phyloP scores from a whole-genome alignment of 257 asterid species.

The Salvia hispanica region DNA sequence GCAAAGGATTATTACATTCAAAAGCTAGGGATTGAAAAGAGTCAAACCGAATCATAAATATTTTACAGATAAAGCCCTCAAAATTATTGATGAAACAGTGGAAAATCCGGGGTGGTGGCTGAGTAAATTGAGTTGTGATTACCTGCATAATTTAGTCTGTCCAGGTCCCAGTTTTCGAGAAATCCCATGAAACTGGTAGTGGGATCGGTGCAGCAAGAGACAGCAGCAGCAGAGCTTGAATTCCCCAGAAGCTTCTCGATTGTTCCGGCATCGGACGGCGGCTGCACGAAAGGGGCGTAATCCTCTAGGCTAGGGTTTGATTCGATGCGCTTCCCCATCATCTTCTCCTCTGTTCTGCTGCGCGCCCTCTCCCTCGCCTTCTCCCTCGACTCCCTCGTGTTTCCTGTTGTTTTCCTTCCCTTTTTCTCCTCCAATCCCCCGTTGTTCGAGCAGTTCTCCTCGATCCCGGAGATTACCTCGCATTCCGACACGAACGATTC shows the following conservation, averaged over 20 bases:
- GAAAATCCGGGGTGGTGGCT: conserved; percentile 35
- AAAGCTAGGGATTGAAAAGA: conserved; percentile 22
- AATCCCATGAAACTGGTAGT: conserved; percentile 38
- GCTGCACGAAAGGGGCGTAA: conserved; percentile 29
- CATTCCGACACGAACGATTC: conserved; percentile 49
- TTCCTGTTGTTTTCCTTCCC: conserved; percentile 2
- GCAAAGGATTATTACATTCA: conserved; percentile 31
- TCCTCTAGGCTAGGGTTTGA: conserved; percentile 27
- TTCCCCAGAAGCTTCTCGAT: conserved; percentile 46
- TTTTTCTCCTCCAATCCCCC: conserved; percentile 14
- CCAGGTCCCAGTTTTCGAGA: conserved; percentile 51
- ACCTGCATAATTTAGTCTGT: conserved; percentile 33
- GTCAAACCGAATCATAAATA: conserved; percentile 20
- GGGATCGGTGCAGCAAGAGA: conserved; percentile 26
- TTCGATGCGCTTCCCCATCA: conserved; percentile 39
- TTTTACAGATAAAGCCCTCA: background rate
- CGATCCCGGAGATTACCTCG: conserved; percentile 44
- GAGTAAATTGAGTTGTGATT: conserved; percentile 38
- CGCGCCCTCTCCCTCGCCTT: conserved; percentile 57
- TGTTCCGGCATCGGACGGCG: conserved; percentile 47
- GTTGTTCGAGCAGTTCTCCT: conserved; percentile 32
- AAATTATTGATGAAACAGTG: conserved; percentile 38
- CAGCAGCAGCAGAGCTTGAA: conserved; percentile 26
- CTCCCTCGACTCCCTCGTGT: conserved; percentile 48
- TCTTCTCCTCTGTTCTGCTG: conserved; percentile 56